Base-by-base conservation (phyloP, 768 basidiomycete genomes). In the Baorangia bicolor region DNA sequence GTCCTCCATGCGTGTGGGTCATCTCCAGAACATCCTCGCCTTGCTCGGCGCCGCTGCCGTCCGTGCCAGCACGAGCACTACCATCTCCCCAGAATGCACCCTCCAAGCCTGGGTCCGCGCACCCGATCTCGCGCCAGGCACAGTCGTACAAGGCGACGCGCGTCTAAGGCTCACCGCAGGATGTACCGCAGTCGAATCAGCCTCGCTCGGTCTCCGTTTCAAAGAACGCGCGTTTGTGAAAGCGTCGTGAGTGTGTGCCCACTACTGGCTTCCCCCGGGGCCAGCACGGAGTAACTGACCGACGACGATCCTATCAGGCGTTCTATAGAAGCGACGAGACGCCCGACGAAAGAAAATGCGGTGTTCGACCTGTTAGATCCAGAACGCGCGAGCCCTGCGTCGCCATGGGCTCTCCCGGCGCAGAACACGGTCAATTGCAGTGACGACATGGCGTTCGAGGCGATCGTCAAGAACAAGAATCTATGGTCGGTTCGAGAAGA, bases 401-500 rank as follows among this genome's bases (percentile, higher is more conserved):
- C 43, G n/a, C 35, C 51, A 18, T 30, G 37, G 38, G 8, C n/a
- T 33, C 31, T 46, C 27, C 38, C 20, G 3, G 5, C 10, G 31
- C 14, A 12, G 11, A 1, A 12, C 10, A 2, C 3, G 5, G 0
- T 34, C 31, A 47, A 47, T 9, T 37, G 23, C 10, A 47, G 44
- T 12, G 27, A 21, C 6, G 9, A 41, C 8, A 40, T 47, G 8
- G 21, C 33, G 0, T 38, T 51, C 37, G 21, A 39, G 21, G 25
- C 40, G 21, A 34, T 45, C 11, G 16, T 53, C 34, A 31, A 43
- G 31, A 53, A 55, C 27, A 62, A 47, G 39, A 14, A 38, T 9
- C 18, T 52, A 1, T 65, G 53, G 56, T 30, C 50, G 6, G 46
- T 57, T 3, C 59, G 41, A 20, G 63, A 58, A n/a, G 56, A 65